These are phyloP conservation scores for Tuber aestivum DNA, from an alignment of 495 filamentous ascomycete species.

Conservation along the genomic window DNA sequence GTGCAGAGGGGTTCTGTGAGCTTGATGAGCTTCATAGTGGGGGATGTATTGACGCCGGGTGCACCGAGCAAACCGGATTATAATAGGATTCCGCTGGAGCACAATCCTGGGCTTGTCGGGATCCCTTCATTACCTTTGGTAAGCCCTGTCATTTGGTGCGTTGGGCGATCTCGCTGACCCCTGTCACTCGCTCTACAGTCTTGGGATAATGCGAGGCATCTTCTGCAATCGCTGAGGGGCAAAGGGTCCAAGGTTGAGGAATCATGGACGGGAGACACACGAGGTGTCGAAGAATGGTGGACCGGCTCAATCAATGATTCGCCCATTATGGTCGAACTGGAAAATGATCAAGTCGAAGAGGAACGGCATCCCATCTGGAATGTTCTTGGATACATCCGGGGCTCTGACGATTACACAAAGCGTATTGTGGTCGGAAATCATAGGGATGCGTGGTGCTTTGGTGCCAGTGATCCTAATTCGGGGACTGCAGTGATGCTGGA, in stretches of 20 bases:
- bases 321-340: slow-evolving; percentile 73
- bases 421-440: slow-evolving; percentile 89
- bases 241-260: slow-evolving; percentile 63
- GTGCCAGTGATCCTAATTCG: slow-evolving; percentile 75
- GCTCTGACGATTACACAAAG: slow-evolving; percentile 77
- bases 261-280: slow-evolving; percentile 72
- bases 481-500: slow-evolving; percentile 90
- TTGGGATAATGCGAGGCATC: slow-evolving; percentile 77
- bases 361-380: slow-evolving; percentile 85
- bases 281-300: slow-evolving; percentile 70
- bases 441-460: slow-evolving; percentile 88
- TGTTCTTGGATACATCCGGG: slow-evolving; percentile 70
- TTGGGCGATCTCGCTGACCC: slow-evolving; percentile 4
- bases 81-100: slow-evolving; percentile 59
- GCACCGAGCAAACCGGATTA: slow-evolving; percentile 68
- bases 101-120: slow-evolving; percentile 64
- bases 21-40: slow-evolving; percentile 72
- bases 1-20: slow-evolving; percentile 81
- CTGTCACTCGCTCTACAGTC: slow-evolving; percentile 41
- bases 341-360: slow-evolving; percentile 80
- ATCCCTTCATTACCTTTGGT: slow-evolving; percentile 82
- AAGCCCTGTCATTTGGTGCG: slow-evolving; percentile 3
- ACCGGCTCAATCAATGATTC: slow-evolving; percentile 59
- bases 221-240: slow-evolving; percentile 71
- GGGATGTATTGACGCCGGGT: slow-evolving; percentile 85